phyloP scores from a whole-genome alignment of 495 filamentous ascomycete genomes.

The Rostrohypoxylon terebratum region DNA sequence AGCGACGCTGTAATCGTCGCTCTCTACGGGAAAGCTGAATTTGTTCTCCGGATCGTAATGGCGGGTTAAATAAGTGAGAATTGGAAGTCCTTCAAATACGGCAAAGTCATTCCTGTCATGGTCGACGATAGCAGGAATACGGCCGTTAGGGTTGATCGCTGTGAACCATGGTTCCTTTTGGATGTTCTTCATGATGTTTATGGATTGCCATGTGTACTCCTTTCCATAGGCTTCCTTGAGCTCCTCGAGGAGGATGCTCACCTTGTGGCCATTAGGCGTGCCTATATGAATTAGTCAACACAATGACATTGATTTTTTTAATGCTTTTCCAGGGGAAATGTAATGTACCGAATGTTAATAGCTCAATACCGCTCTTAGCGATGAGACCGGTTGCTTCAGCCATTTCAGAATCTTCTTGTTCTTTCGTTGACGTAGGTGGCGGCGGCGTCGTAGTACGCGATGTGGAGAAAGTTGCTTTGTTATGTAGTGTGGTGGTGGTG shows the following conservation, averaged over 20 bases:
- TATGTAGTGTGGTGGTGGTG: background rate
- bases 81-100: conserved; percentile 81
- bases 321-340: too few species aligned
- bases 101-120: conserved; percentile 67
- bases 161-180: conserved; percentile 78
- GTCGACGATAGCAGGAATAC: conserved; percentile 86
- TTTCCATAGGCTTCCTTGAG: conserved; percentile 67
- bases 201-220: conserved; percentile 69
- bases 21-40: conserved; percentile 77
- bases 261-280: conserved; percentile 68
- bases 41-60: conserved; percentile 83
- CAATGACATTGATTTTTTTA: too few species aligned
- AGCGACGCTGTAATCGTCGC: conserved; percentile 74
- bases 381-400: conserved; percentile 62
- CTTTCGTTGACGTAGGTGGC: conserved; percentile 12
- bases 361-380: conserved; percentile 68
- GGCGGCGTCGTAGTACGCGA: conserved; percentile 1
- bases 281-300: conserved; percentile 9
- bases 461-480: conserved; percentile 38
- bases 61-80: conserved; percentile 80
- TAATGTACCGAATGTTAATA: conserved; percentile 60
- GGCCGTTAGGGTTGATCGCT: conserved; percentile 85
- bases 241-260: conserved; percentile 86
- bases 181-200: conserved; percentile 76
- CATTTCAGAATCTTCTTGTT: conserved; percentile 39